A percentile compares a stretch with the other conserved stretches of the same genome.
Conservation (phyloP, 345 rosid genomes). For the Draba incana region DNA sequence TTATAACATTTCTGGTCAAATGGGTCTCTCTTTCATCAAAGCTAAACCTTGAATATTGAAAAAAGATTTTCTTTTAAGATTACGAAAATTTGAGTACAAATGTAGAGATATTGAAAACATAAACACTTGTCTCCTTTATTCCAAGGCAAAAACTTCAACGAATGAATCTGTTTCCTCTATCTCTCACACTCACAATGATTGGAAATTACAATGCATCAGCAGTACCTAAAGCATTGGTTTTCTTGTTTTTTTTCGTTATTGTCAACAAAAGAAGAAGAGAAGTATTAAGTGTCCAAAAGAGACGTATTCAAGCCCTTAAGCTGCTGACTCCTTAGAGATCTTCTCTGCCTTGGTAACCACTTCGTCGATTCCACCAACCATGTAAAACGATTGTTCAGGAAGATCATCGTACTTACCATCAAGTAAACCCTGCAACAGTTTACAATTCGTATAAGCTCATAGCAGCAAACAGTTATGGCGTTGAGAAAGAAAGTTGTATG, state of each 20-base stretch:
- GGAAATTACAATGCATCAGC: slow-evolving; percentile 3
- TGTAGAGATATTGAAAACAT: slow-evolving; percentile 22
- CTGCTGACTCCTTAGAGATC: slow-evolving; percentile 42
- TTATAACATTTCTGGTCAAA: neutral
- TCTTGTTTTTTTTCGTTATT: slow-evolving; percentile 30
- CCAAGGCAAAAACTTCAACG: slow-evolving; percentile 20
- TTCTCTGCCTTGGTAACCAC: slow-evolving; percentile 57
- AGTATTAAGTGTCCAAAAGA: slow-evolving; percentile 1
- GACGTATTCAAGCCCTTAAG: slow-evolving; percentile 20
- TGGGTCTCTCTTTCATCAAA: neutral
- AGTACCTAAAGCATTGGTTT: slow-evolving; percentile 21
- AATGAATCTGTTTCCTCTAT: slow-evolving; percentile 30
- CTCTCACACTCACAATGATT: slow-evolving; percentile 27
- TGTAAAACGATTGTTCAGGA: slow-evolving; percentile 62
- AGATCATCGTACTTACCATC: slow-evolving; percentile 51
- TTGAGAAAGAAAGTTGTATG: too few relatives aligned
- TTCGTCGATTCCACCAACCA: slow-evolving; percentile 66
- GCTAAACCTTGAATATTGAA: neutral
- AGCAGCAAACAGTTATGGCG: neutral
- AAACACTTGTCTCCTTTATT: slow-evolving; percentile 34
- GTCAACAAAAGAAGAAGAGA: slow-evolving; percentile 31
- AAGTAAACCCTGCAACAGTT: slow-evolving; percentile 33
- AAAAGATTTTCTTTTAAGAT: neutral
- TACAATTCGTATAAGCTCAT: neutral
- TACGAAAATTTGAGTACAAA: slow-evolving; percentile 2